phyloP scores from a whole-genome alignment of 108 stramenopile genomes.

The Cyclostephanos tholiformis region DNA sequence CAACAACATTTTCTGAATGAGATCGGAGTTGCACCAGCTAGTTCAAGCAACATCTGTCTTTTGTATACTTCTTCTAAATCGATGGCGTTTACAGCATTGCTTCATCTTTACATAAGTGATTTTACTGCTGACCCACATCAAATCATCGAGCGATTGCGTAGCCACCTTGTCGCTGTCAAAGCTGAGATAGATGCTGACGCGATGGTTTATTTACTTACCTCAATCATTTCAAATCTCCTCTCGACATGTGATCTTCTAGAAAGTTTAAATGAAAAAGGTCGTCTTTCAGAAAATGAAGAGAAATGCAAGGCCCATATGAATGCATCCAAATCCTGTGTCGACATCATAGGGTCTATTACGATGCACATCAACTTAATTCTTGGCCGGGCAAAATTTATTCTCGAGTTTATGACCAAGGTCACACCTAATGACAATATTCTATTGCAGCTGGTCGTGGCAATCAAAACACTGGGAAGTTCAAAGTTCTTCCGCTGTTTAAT shows the following conservation, averaged over 20 bases:
- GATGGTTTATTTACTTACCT: conserved; percentile 32
- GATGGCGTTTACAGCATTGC: conserved; percentile 19
- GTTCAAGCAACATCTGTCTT: conserved; percentile 24
- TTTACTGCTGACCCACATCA: neutral
- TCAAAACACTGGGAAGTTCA: conserved; percentile 13
- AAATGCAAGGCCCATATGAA: conserved; percentile 9
- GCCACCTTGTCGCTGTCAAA: conserved; percentile 22
- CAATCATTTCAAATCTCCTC: conserved; percentile 34
- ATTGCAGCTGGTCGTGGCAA: conserved; percentile 9
- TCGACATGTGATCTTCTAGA: conserved; percentile 21
- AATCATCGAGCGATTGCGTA: conserved; percentile 17
- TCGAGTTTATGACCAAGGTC: neutral
- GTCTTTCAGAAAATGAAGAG: conserved; percentile 11
- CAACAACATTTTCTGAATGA: conserved; percentile 20
- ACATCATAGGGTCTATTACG: conserved; percentile 26
- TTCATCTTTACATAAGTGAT: conserved; percentile 33
- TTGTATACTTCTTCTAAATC: conserved; percentile 36
- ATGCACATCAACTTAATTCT: conserved; percentile 32
- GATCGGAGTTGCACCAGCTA: conserved; percentile 23
- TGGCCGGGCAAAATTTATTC: conserved; percentile 22
- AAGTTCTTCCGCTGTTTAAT: conserved; percentile 22
- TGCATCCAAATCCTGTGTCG: conserved; percentile 19
- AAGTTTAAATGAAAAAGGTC: conserved; percentile 10
- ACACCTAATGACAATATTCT: conserved; percentile 3
- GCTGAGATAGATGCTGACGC: conserved; percentile 28